Evolutionary conservation across 2,329 filamentous ascomycete genomes (phyloP).

Genomic region (Neofusicoccum parvum): DNA sequence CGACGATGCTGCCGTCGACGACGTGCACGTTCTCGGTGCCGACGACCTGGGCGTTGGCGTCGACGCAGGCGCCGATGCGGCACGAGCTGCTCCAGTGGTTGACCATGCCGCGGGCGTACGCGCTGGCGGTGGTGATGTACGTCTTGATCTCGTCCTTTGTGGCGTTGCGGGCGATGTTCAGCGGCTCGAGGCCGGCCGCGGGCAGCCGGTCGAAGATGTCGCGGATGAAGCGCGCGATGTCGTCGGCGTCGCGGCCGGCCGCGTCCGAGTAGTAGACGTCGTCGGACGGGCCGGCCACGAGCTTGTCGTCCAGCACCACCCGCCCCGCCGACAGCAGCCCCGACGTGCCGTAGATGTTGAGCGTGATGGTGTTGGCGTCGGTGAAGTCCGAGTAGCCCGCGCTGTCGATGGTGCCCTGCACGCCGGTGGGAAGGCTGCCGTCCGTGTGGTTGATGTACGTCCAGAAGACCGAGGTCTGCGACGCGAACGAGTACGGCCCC

Average conservation of each 20-base stretch:
- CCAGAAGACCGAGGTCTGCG: conserved; percentile 59
- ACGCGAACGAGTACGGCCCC: conserved; percentile 57
- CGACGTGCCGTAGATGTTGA: conserved; percentile 61
- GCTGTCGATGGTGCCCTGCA: conserved; percentile 58
- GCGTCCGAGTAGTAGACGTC: conserved; percentile 47
- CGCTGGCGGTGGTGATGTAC: conserved; percentile 53
- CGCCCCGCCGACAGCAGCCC: conserved; percentile 54
- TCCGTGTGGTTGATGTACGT: conserved; percentile 43
- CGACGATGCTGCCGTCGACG: conserved; percentile 53
- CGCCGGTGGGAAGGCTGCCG: conserved; percentile 43
- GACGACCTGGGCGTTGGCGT: conserved; percentile 49
- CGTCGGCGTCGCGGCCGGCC: conserved; percentile 47
- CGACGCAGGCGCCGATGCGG: conserved; percentile 54
- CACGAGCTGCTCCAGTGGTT: conserved; percentile 59
- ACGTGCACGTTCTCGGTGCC: conserved; percentile 56
- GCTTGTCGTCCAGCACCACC: conserved; percentile 49
- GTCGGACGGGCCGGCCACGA: conserved; percentile 45
- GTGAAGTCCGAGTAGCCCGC: conserved; percentile 47
- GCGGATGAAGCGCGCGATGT: conserved; percentile 55
- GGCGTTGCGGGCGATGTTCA: conserved; percentile 52
- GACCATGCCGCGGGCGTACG: conserved; percentile 54
- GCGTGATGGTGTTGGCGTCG: conserved; percentile 52
- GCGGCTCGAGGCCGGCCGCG: conserved; percentile 44
- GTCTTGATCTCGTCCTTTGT: conserved; percentile 51
- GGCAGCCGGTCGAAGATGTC: conserved; percentile 53